Evolutionary conservation across 768 basidiomycete genomes (phyloP).

Genomic region (Tricholoma saponaceum): DNA sequence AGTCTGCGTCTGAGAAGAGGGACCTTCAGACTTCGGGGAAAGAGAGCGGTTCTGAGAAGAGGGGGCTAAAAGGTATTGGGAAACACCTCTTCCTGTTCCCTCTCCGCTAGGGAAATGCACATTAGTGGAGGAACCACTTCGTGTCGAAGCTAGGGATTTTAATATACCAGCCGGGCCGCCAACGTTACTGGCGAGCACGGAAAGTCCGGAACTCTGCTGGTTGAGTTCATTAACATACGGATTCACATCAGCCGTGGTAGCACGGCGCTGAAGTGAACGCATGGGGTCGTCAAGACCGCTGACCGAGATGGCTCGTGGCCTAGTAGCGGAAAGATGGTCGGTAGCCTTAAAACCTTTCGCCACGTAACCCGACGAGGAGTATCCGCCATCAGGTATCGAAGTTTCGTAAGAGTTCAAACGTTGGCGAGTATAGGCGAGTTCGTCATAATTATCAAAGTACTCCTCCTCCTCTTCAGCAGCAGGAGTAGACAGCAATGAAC

Average conservation of each 20-base stretch:
- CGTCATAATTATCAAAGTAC: slow-evolving; percentile 61
- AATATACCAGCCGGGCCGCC: slow-evolving; percentile 49
- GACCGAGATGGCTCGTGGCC: slow-evolving; percentile 87
- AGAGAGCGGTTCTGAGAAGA: slow-evolving; percentile 68
- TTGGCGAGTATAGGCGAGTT: slow-evolving; percentile 48
- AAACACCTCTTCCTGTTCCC: slow-evolving; percentile 48
- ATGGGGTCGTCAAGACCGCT: slow-evolving; percentile 80
- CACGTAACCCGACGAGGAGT: slow-evolving; percentile 56
- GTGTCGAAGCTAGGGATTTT: slow-evolving; percentile 43
- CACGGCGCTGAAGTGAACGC: slow-evolving; percentile 64
- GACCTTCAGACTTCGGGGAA: slow-evolving; percentile 76
- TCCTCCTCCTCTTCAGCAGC: slow-evolving; percentile 74
- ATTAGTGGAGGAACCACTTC: slow-evolving; percentile 43
- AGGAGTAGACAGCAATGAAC: slow-evolving; percentile 61
- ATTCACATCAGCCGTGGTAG: slow-evolving; percentile 50
- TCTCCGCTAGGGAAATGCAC: slow-evolving; percentile 73
- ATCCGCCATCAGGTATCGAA: slow-evolving; percentile 44
- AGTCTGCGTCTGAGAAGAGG: slow-evolving; percentile 76
- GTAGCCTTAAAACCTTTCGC: slow-evolving; percentile 69
- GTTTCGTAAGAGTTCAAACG: slow-evolving; percentile 62
- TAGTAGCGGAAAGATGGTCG: slow-evolving; percentile 59
- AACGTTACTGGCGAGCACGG: slow-evolving; percentile 32
- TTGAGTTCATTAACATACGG: slow-evolving; percentile 57
- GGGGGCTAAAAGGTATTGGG: slow-evolving; percentile 68
- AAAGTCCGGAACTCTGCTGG: slow-evolving; percentile 35